These are phyloP conservation scores for Hypoxylon sp. DNA, from an alignment of 2,329 filamentous ascomycete species.

Conservation along the genomic window DNA sequence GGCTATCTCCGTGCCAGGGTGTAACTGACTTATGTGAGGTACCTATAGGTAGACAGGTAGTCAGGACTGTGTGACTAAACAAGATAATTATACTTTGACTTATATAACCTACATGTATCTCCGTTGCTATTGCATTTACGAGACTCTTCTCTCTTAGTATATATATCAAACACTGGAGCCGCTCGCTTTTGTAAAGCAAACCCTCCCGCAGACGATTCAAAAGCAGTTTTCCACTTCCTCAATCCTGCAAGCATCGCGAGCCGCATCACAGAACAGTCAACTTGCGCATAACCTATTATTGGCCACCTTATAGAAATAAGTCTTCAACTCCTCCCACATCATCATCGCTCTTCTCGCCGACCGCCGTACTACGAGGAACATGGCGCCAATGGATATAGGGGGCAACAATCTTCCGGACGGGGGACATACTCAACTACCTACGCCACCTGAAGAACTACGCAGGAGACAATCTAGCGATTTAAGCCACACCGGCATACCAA, in stretches of 20 bases:
- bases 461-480: neutral
- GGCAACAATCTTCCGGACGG: neutral
- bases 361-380: neutral
- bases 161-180: neutral
- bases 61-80: too few species aligned
- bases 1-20: neutral
- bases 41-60: too few species aligned
- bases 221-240: neutral
- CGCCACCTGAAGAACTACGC: neutral
- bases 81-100: neutral
- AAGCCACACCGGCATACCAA: neutral
- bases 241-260: neutral
- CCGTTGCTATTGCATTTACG: neutral
- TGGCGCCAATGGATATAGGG: neutral
- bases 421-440: neutral
- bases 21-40: neutral
- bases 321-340: neutral
- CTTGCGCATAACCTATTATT: neutral
- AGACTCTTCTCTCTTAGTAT: neutral
- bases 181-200: neutral
- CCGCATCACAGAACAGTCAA: neutral
- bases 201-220: neutral
- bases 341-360: neutral
- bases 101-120: neutral
- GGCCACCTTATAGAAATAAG: neutral